Conservation (phyloP, 257 asterid species). For the Solanum chilense region DNA sequence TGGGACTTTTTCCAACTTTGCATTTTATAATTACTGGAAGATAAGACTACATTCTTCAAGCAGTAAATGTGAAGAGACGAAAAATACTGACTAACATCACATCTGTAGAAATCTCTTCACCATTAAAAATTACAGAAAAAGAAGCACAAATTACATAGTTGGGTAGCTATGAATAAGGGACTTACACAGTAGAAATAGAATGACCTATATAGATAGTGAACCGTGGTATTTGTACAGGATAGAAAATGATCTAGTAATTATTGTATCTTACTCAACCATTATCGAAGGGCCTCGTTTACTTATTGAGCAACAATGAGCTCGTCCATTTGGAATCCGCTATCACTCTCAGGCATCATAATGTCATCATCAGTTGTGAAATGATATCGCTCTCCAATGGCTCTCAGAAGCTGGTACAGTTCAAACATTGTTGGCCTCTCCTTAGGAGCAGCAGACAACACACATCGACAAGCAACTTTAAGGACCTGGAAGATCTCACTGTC, state of each 20-base stretch:
- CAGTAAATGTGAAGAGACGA: not conserved
- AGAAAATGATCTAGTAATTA: not conserved
- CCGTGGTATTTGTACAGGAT: not conserved
- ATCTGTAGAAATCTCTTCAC: not conserved
- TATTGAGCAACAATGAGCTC: constrained; percentile 86
- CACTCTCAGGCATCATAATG: constrained; percentile 33
- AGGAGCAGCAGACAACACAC: constrained; percentile 45
- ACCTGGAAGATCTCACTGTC: constrained; percentile 71
- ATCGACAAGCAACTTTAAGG: constrained; percentile 71
- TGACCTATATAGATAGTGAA: not conserved
- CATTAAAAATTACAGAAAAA: not conserved
- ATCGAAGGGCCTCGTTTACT: constrained; percentile 5
- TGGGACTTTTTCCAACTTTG: not conserved
- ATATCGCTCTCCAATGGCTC: constrained; percentile 61
- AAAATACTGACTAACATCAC: not conserved
- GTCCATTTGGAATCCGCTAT: constrained; percentile 29
- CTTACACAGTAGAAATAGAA: not conserved
- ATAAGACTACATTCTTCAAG: not conserved
- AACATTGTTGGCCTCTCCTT: constrained; percentile 88
- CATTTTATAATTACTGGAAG: not conserved
- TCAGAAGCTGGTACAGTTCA: constrained; percentile 73
- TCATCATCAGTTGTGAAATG: constrained; percentile 61
- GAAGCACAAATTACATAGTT: not conserved
- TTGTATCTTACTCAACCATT: not conserved
- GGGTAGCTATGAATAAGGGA: not conserved